phyloP scores from a whole-genome alignment of 2,329 filamentous ascomycete species.

The Fusarium irregulare region DNA sequence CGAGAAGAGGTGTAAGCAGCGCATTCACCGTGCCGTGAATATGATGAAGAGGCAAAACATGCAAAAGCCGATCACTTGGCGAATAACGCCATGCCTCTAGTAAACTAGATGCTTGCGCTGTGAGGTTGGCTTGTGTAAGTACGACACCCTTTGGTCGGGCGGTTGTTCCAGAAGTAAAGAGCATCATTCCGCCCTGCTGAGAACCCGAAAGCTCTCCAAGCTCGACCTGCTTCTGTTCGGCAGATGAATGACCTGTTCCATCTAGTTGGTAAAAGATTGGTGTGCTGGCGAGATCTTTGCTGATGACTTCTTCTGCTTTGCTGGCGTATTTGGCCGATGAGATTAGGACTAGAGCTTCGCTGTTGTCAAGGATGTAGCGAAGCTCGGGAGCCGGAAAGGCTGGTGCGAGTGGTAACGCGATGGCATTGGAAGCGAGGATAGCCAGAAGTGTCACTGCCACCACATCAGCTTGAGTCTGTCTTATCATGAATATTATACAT shows the following conservation, averaged over 20 bases:
- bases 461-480: too few relatives aligned
- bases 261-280: slow-evolving; percentile 73
- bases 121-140: slow-evolving; percentile 80
- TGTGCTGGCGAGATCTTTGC: slow-evolving; percentile 69
- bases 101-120: slow-evolving; percentile 84
- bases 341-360: slow-evolving; percentile 79
- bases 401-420: slow-evolving; percentile 90
- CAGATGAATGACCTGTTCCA: slow-evolving; percentile 70
- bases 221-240: slow-evolving; percentile 61
- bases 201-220: slow-evolving; percentile 64
- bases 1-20: slow-evolving; percentile 85
- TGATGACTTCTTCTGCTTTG: slow-evolving; percentile 79
- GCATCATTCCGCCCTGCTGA: slow-evolving; percentile 83
- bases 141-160: slow-evolving; percentile 96
- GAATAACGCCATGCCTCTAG: slow-evolving; percentile 89
- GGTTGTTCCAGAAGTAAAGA: slow-evolving; percentile 97
- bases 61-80: slow-evolving; percentile 81
- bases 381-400: slow-evolving; percentile 87
- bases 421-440: slow-evolving; percentile 84
- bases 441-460: slow-evolving; percentile 80
- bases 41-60: slow-evolving; percentile 93
- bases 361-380: slow-evolving; percentile 91
- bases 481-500: too few relatives aligned
- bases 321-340: slow-evolving; percentile 80
- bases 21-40: slow-evolving; percentile 97